Evolutionary conservation across 108 stramenopile genomes (phyloP).

Genomic region (Cyclotella atomus): DNA sequence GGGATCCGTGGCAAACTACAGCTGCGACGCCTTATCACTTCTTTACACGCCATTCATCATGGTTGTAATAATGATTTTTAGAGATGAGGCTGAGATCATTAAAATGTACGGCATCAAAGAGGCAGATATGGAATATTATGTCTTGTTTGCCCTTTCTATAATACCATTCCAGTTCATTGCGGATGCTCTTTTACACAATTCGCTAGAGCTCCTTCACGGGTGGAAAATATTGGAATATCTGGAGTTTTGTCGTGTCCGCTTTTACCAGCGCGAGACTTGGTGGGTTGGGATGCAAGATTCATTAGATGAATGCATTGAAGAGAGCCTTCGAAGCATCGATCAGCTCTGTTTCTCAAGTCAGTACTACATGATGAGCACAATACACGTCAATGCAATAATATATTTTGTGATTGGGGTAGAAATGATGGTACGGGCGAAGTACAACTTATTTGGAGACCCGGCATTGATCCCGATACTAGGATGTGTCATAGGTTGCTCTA

Average conservation of each 20-base stretch:
- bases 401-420: conserved; percentile 76
- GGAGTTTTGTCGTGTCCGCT: conserved; percentile 68
- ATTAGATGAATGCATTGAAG: conserved; percentile 85
- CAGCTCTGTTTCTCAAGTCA: conserved; percentile 86
- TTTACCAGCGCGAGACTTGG: conserved; percentile 73
- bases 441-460: conserved; percentile 83
- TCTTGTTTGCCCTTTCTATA: conserved; percentile 64
- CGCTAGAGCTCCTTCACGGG: conserved; percentile 81
- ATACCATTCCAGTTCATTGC: conserved; percentile 70
- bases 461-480: conserved; percentile 56
- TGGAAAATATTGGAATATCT: conserved; percentile 90
- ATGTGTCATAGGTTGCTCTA: conserved; percentile 33
- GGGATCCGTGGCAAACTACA: conserved; percentile 66
- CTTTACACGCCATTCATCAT: conserved; percentile 77
- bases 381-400: conserved; percentile 79
- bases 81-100: conserved; percentile 69
- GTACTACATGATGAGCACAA: conserved; percentile 82
- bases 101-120: conserved; percentile 81
- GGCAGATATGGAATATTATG: conserved; percentile 84
- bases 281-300: conserved; percentile 75
- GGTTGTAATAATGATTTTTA: conserved; percentile 68
- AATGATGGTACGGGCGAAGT: conserved; percentile 73
- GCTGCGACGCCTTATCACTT: conserved; percentile 60
- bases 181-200: conserved; percentile 74
- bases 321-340: conserved; percentile 71